Evolutionary conservation across 257 asterid species (phyloP).

Genomic region (Ilex asprella): DNA sequence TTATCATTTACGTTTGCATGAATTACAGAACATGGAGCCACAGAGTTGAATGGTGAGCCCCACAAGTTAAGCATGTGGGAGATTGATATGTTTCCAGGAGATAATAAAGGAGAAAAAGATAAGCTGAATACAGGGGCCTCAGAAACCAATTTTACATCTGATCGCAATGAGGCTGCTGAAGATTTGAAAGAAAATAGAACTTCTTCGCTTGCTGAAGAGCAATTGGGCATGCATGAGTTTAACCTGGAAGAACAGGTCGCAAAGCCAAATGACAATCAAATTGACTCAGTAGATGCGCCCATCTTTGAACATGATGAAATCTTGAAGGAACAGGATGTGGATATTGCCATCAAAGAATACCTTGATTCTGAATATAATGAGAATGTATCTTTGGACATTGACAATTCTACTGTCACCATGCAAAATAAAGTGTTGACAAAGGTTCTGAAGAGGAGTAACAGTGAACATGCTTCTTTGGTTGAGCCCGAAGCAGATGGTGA

Average conservation of each 20-base stretch:
- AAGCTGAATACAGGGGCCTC: slow-evolving; percentile 7
- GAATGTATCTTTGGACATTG: slow-evolving; percentile 9
- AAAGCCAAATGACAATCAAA: slow-evolving; percentile 6
- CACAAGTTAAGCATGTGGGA: slow-evolving; percentile 16
- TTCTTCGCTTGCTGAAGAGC: slow-evolving; percentile 4
- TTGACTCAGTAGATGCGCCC: slow-evolving; percentile 10
- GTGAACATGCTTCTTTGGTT: slow-evolving; percentile 7
- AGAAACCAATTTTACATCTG: slow-evolving; percentile 4
- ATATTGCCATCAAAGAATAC: slow-evolving; percentile 33
- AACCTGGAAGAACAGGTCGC: slow-evolving; percentile 17
- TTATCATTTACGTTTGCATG: too few species aligned
- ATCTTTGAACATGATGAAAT: slow-evolving; percentile 16
- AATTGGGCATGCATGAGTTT: slow-evolving; percentile 17
- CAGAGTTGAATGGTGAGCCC: slow-evolving; percentile 15
- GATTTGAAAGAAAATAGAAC: slow-evolving; percentile 14
- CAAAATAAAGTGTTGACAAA: slow-evolving; percentile 8
- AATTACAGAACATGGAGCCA: slow-evolving; percentile 15
- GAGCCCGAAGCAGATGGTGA: slow-evolving; percentile 6
- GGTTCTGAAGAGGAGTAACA: not conserved
- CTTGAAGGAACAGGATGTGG: slow-evolving; percentile 40
- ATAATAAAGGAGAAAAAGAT: slow-evolving; percentile 3
- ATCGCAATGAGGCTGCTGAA: slow-evolving; percentile 11
- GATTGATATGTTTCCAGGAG: slow-evolving; percentile 14
- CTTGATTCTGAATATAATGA: slow-evolving; percentile 35
- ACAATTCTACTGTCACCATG: slow-evolving; percentile 14